These are phyloP conservation scores for Suhomyces kunorum DNA, from an alignment of 1,139 yeast genomes.

Conservation along the genomic window DNA sequence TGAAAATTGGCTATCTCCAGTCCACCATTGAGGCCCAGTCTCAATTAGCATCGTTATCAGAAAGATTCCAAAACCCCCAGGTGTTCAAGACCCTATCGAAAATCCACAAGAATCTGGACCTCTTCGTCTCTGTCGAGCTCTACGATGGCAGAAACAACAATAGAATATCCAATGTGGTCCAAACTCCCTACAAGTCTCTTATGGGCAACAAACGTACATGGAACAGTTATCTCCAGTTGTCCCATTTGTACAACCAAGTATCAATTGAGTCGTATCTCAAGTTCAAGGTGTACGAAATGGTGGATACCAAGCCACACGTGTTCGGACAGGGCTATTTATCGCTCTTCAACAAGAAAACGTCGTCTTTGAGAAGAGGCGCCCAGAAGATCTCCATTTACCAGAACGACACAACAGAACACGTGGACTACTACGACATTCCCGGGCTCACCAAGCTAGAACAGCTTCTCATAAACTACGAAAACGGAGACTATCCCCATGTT, in stretches of 20 bases:
- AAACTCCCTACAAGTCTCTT: slow-evolving; percentile 65
- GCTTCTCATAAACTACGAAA: slow-evolving; percentile 62
- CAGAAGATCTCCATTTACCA: slow-evolving; percentile 36
- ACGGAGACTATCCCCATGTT: slow-evolving; percentile 61
- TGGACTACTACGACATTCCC: slow-evolving; percentile 27
- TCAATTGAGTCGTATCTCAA: slow-evolving; percentile 61
- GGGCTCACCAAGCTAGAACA: slow-evolving; percentile 47
- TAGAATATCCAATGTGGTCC: slow-evolving; percentile 65
- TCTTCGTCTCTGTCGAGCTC: slow-evolving; percentile 63
- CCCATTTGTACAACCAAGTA: slow-evolving; percentile 69
- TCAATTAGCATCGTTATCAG: slow-evolving; percentile 36
- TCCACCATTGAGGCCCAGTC: slow-evolving; percentile 12
- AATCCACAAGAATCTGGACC: slow-evolving; percentile 55
- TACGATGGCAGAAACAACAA: slow-evolving; percentile 56
- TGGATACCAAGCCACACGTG: slow-evolving; percentile 47
- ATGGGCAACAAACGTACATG: slow-evolving; percentile 44
- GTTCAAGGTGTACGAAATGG: slow-evolving; percentile 67
- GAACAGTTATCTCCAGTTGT: slow-evolving; percentile 66
- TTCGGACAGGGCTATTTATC: slow-evolving; percentile 64
- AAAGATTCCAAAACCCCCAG: slow-evolving; percentile 55
- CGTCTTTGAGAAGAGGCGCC: slow-evolving; percentile 39
- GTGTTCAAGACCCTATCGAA: slow-evolving; percentile 53
- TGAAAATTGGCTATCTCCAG: slow-evolving; percentile 29
- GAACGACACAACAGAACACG: slow-evolving; percentile 6
- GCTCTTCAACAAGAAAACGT: slow-evolving; percentile 51